Percentiles rank a stretch among this genome's conserved stretches.
phyloP scores from a whole-genome alignment of 108 stramenopile species.

The Cyclostephanos invisitatus region DNA sequence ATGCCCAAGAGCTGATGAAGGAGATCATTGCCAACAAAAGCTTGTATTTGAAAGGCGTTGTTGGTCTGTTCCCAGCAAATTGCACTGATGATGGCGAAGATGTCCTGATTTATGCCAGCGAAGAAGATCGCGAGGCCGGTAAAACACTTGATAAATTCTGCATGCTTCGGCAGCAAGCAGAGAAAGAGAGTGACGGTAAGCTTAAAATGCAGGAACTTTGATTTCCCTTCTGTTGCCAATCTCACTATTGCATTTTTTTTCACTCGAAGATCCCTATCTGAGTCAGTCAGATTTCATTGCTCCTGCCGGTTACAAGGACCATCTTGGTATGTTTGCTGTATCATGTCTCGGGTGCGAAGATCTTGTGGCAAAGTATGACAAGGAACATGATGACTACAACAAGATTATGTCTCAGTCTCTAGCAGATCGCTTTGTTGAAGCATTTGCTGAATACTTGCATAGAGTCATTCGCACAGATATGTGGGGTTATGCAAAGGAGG shows the following conservation, averaged over 20 bases:
- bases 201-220: not conserved
- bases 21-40: conserved; percentile 87
- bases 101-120: conserved; percentile 90
- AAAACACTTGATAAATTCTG: conserved; percentile 82
- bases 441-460: conserved; percentile 99
- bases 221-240: not conserved
- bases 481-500: conserved; percentile 97
- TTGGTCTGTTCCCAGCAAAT: conserved; percentile 96
- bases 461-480: conserved; percentile 92
- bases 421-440: conserved; percentile 98
- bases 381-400: conserved; percentile 95
- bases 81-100: conserved; percentile 95
- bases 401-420: conserved; percentile 99
- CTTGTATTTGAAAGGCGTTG: conserved; percentile 90
- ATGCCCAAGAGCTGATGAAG: conserved; percentile 95
- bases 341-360: conserved; percentile 96
- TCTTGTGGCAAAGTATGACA: conserved; percentile 88
- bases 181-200: conserved; percentile 88
- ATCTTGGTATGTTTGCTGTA: conserved; percentile 98
- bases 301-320: conserved; percentile 93
- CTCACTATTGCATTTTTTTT: not conserved
- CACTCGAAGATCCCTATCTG: conserved; percentile 81
- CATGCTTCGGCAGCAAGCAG: conserved; percentile 99
- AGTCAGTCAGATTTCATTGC: conserved; percentile 98
- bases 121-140: conserved; percentile 78